Conservation (phyloP, 331 rosid species). For the Malus hybrid region DNA sequence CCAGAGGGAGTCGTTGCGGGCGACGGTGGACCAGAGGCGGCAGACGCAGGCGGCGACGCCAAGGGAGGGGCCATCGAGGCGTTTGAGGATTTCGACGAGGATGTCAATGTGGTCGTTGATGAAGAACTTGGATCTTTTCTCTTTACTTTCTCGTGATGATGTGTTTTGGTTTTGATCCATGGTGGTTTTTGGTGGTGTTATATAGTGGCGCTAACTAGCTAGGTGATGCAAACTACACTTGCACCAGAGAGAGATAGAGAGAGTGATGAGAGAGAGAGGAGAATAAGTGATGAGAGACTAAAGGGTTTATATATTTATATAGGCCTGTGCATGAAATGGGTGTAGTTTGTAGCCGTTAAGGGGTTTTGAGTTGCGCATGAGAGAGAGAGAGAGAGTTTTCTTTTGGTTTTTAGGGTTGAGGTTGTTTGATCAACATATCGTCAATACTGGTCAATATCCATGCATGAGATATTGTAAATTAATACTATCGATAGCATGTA, state of each 20-base stretch:
- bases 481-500: too few species aligned
- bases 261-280: not conserved
- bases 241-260: not conserved
- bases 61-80: slow-evolving; percentile 82
- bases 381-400: not conserved
- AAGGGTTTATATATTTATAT: not conserved
- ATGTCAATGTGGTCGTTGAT: slow-evolving; percentile 90
- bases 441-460: too few species aligned
- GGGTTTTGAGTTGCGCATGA: slow-evolving; percentile 15
- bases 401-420: too few species aligned
- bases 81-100: slow-evolving; percentile 69
- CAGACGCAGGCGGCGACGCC: slow-evolving; percentile 86
- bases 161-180: slow-evolving; percentile 2
- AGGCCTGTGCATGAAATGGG: not conserved
- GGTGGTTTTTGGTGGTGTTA: not conserved
- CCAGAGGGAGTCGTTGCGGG: slow-evolving; percentile 76
- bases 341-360: slow-evolving; percentile 4
- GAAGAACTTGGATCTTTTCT: slow-evolving; percentile 34
- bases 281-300: not conserved
- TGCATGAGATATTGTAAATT: too few species aligned
- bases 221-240: not conserved
- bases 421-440: too few species aligned
- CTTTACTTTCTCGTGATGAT: not conserved
- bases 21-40: slow-evolving; percentile 73
- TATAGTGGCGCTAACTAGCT: not conserved